A percentile compares a stretch with the other conserved stretches of the same genome.
Evolutionary conservation across 768 basidiomycete species (phyloP).

Genomic region (Tulasnella sp.): DNA sequence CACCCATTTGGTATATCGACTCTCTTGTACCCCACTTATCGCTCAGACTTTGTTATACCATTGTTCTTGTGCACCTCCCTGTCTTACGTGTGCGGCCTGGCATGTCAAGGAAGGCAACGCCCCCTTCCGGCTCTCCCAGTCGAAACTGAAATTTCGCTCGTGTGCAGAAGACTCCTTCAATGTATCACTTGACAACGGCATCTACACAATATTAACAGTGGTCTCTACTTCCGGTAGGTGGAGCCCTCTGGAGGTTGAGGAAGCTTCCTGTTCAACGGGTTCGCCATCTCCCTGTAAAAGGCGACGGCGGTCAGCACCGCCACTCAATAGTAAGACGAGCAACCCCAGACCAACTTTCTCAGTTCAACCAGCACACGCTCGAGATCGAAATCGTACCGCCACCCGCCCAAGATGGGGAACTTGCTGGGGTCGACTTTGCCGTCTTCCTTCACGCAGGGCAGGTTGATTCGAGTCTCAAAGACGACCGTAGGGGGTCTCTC

Average conservation of each 20-base stretch:
- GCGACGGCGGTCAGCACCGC: background rate
- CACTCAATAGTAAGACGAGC: background rate
- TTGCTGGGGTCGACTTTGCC: constrained; percentile 76
- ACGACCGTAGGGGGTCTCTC: constrained; percentile 74
- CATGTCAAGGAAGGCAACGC: background rate
- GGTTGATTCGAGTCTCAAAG: constrained; percentile 85
- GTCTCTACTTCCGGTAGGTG: constrained; percentile 31
- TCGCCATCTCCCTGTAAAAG: constrained; percentile 81
- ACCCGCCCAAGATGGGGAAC: constrained; percentile 66
- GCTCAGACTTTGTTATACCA: constrained; percentile 7
- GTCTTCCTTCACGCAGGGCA: constrained; percentile 82
- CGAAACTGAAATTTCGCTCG: background rate
- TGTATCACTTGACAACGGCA: background rate
- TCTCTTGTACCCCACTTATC: background rate
- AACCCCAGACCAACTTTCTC: constrained; percentile 59
- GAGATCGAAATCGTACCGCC: constrained; percentile 73
- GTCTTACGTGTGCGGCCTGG: background rate
- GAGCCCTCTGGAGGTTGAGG: constrained; percentile 89
- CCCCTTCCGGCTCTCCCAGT: background rate
- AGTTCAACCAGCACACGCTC: constrained; percentile 92
- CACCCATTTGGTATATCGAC: background rate
- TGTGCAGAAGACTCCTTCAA: background rate
- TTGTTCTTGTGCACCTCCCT: background rate
- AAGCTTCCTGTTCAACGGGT: constrained; percentile 84
- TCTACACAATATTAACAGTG: background rate